Conservation (phyloP, 345 rosid species). For the Moricandia arvensis region DNA sequence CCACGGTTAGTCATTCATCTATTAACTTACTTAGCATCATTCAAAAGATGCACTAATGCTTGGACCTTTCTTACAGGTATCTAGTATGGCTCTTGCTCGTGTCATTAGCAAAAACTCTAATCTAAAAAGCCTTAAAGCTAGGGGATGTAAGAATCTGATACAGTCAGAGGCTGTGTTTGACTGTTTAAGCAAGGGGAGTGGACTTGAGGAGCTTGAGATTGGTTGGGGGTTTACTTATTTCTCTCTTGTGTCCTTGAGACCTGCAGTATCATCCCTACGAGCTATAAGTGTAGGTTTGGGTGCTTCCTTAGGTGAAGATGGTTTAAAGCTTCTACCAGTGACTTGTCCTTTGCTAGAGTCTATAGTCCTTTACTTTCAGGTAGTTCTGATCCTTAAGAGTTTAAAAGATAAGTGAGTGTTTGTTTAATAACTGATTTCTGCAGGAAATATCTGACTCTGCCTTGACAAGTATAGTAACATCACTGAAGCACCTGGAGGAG, state of each 20-base stretch:
- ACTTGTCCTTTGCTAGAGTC: slow-evolving; percentile 66
- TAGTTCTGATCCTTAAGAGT: slow-evolving; percentile 27
- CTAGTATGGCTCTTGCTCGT: slow-evolving; percentile 51
- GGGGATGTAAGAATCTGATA: slow-evolving; percentile 63
- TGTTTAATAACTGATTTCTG: neutral
- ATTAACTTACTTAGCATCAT: neutral
- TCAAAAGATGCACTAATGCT: slow-evolving; percentile 1
- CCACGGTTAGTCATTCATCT: slow-evolving; percentile 50
- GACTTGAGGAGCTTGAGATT: slow-evolving; percentile 55
- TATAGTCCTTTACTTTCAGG: slow-evolving; percentile 70
- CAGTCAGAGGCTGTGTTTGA: slow-evolving; percentile 39
- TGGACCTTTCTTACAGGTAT: slow-evolving; percentile 51
- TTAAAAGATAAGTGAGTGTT: neutral
- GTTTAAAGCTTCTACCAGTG: slow-evolving; percentile 47
- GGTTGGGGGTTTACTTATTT: slow-evolving; percentile 75
- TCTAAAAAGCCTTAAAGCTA: slow-evolving; percentile 61
- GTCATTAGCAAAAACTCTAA: slow-evolving; percentile 50
- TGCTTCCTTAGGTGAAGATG: slow-evolving; percentile 64
- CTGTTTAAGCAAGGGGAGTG: slow-evolving; percentile 46
- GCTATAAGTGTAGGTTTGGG: slow-evolving; percentile 67
- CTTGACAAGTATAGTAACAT: slow-evolving; percentile 43
- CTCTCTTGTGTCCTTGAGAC: slow-evolving; percentile 55
- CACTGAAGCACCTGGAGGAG: slow-evolving; percentile 48
- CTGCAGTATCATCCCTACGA: slow-evolving; percentile 50
- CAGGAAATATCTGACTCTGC: slow-evolving; percentile 65